Evolutionary conservation across 2,329 filamentous ascomycete species (phyloP).

Genomic region (Aureobasidium zeae): DNA sequence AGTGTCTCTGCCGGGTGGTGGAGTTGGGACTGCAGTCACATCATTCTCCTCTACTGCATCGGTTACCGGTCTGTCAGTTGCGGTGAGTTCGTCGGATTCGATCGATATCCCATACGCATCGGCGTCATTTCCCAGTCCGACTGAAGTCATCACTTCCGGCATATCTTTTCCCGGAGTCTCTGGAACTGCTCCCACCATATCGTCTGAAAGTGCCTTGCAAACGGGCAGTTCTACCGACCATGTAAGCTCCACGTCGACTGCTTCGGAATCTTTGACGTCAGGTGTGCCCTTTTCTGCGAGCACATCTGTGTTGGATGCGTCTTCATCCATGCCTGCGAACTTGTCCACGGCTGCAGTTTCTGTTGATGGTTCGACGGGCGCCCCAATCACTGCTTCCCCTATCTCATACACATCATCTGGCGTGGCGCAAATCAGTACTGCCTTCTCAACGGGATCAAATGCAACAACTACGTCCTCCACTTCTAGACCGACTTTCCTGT

Average conservation of each 20-base stretch:
- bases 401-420: conserved; percentile 8
- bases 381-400: not conserved
- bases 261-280: conserved; percentile 18
- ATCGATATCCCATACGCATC: not conserved
- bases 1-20: not conserved
- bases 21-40: not conserved
- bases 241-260: not conserved
- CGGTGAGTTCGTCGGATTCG: not conserved
- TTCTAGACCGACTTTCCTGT: not conserved
- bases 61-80: too few species aligned
- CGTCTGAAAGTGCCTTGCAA: not conserved
- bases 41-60: not conserved
- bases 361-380: not conserved
- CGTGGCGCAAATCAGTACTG: not conserved
- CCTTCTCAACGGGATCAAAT: conserved; percentile 4
- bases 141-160: not conserved
- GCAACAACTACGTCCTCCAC: not conserved
- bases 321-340: conserved; percentile 7
- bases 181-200: conserved; percentile 1
- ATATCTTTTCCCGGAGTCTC: conserved; percentile 1
- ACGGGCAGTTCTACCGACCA: not conserved
- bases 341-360: conserved; percentile 1
- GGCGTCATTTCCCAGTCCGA: not conserved
- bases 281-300: conserved; percentile 27
- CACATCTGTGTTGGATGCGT: conserved; percentile 10